A percentile compares a stretch with the other conserved stretches of the same genome.
phyloP scores from a whole-genome alignment of 2,329 filamentous ascomycete species.

The Aspergillus eucalypticola region DNA sequence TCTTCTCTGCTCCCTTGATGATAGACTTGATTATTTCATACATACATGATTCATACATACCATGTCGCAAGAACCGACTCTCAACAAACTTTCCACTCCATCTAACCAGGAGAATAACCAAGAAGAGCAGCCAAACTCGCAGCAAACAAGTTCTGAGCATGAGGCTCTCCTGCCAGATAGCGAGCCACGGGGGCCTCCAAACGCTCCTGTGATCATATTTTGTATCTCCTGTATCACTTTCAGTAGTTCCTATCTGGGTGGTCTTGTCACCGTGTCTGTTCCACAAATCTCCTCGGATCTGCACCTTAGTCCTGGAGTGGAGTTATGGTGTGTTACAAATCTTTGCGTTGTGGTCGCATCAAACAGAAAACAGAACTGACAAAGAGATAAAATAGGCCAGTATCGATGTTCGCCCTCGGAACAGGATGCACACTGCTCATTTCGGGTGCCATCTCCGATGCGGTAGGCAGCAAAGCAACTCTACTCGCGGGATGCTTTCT shows the following conservation, averaged over 20 bases:
- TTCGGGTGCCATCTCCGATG: conserved; percentile 51
- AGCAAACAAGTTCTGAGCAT: not conserved
- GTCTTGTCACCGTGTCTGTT: conserved; percentile 3
- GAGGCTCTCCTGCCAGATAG: not conserved
- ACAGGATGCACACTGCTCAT: conserved; percentile 37
- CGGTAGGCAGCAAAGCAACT: conserved; percentile 47
- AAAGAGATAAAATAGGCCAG: conserved; percentile 31
- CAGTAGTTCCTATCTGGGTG: conserved; percentile 41
- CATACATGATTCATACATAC: no score
- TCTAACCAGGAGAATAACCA: no score
- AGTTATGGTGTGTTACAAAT: conserved; percentile 1
- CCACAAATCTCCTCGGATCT: not conserved
- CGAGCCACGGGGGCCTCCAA: not conserved
- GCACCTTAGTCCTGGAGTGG: not conserved
- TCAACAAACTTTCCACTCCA: no score
- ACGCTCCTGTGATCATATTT: conserved; percentile 37
- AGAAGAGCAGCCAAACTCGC: not conserved
- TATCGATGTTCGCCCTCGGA: conserved; percentile 42
- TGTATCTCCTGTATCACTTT: conserved; percentile 46
- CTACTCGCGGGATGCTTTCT: conserved; percentile 49
- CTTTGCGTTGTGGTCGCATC: not conserved
- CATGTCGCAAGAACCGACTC: no score
- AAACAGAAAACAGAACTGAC: not conserved
- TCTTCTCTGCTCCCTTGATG: no score
- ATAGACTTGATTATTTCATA: no score